Percentiles rank a stretch among this genome's conserved stretches.
Evolutionary conservation across 441 rosid species (phyloP).

Genomic region (Theobroma grandiflorum): DNA sequence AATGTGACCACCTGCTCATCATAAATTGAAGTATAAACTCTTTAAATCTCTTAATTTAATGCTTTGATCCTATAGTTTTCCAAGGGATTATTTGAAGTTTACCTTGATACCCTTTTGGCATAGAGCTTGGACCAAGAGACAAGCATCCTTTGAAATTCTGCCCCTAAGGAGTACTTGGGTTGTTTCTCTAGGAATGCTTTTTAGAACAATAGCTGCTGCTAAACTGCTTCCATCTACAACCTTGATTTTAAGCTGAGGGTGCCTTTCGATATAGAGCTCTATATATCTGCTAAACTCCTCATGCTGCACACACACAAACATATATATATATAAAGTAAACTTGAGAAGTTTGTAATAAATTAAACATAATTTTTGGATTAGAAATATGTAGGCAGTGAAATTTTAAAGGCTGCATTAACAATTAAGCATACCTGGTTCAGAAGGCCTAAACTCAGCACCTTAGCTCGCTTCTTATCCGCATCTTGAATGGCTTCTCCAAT

Average conservation of each 20-base stretch:
- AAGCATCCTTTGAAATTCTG: slow-evolving; percentile 50
- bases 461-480: slow-evolving; percentile 59
- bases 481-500: slow-evolving; percentile 61
- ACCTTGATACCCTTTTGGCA: slow-evolving; percentile 60
- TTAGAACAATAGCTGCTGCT: slow-evolving; percentile 50
- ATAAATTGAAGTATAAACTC: not conserved
- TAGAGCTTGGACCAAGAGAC: slow-evolving; percentile 42
- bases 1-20: slow-evolving; percentile 24
- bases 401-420: not conserved
- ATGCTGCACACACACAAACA: slow-evolving; percentile 10
- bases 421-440: slow-evolving; percentile 59
- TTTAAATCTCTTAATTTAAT: not conserved
- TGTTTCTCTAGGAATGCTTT: slow-evolving; percentile 50
- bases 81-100: not conserved
- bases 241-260: slow-evolving; percentile 54
- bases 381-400: not conserved
- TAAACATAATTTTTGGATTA: not conserved
- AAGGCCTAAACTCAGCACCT: slow-evolving; percentile 62
- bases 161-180: slow-evolving; percentile 55
- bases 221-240: slow-evolving; percentile 70
- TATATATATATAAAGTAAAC: no score
- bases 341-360: not conserved
- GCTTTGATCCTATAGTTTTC: not conserved
- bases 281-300: slow-evolving; percentile 57
- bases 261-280: slow-evolving; percentile 49